A percentile compares a stretch with the other conserved stretches of the same genome.
phyloP scores from a whole-genome alignment of 441 rosid species.

The Populus tomentosa region DNA sequence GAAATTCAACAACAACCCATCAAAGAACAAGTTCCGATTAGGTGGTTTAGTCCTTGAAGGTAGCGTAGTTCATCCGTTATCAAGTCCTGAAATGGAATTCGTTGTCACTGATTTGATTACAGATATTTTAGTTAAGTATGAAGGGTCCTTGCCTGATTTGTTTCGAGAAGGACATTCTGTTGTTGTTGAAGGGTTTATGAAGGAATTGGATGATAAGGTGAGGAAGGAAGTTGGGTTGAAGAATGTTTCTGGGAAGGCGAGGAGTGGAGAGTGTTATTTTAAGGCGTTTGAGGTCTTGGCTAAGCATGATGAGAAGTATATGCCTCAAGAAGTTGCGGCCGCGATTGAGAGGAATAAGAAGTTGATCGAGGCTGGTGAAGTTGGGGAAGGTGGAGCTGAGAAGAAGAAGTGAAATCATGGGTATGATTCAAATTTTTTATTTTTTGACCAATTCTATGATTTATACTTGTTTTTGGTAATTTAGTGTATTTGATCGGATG shows the following conservation, averaged over 20 bases:
- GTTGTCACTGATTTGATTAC: conserved; percentile 83
- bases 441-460: not conserved
- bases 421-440: conserved; percentile 16
- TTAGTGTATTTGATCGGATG: not conserved
- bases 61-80: conserved; percentile 65
- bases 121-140: conserved; percentile 70
- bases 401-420: conserved; percentile 25
- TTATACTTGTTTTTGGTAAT: conserved; percentile 12
- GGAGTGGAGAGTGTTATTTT: conserved; percentile 60
- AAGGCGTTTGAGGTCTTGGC: conserved; percentile 85
- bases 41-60: conserved; percentile 95
- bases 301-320: conserved; percentile 97
- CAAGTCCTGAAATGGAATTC: conserved; percentile 78
- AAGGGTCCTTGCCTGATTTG: conserved; percentile 81
- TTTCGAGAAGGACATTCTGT: conserved; percentile 95
- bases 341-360: conserved; percentile 95
- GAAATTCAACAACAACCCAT: conserved; percentile 60
- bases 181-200: conserved; percentile 88
- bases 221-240: conserved; percentile 45
- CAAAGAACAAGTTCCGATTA: conserved; percentile 64
- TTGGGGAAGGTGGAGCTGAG: conserved; percentile 13
- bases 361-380: conserved; percentile 38
- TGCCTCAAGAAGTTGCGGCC: conserved; percentile 90
- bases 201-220: conserved; percentile 58
- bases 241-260: conserved; percentile 63